Conservation (phyloP, 2,329 filamentous ascomycete species). For the Fusarium cyanostomum region DNA sequence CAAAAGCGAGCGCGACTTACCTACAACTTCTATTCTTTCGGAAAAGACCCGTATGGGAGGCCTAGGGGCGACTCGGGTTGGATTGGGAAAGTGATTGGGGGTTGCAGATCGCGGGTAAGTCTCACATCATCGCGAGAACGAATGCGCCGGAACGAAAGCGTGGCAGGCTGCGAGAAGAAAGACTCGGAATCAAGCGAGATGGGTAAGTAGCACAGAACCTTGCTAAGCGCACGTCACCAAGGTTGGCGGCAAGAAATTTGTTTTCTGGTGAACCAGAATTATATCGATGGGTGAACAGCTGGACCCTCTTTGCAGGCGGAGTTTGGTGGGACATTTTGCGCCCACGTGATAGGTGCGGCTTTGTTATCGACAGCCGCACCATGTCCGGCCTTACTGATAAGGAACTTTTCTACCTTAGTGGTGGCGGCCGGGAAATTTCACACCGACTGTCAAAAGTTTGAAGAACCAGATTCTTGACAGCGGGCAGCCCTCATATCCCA, state of each 20-base stretch:
- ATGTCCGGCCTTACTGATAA: conserved; percentile 43
- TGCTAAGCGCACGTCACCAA: conserved; percentile 17
- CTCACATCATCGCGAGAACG: conserved; percentile 53
- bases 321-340: conserved; percentile 53
- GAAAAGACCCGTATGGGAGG: conserved; percentile 33
- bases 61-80: conserved; percentile 40
- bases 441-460: conserved; percentile 9
- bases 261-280: conserved; percentile 44
- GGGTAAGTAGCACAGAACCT: conserved; percentile 5
- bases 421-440: conserved; percentile 27
- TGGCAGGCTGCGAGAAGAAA: conserved; percentile 23
- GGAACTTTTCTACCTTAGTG: conserved; percentile 39
- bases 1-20: conserved; percentile 37
- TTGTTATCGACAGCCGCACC: conserved; percentile 43
- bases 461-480: conserved; percentile 12
- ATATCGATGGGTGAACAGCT: conserved; percentile 38
- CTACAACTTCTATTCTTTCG: conserved; percentile 41
- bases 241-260: conserved; percentile 33
- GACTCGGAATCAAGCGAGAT: conserved; percentile 9
- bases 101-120: conserved; percentile 44
- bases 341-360: conserved; percentile 52
- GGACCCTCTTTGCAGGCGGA: conserved; percentile 40
- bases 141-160: conserved; percentile 32
- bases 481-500: not conserved
- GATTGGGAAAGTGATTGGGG: conserved; percentile 44